A percentile compares a stretch with the other conserved stretches of the same genome.
These are phyloP conservation scores for Cavenderia fasciculata DNA, from an alignment of 78 protist species.

Conservation along the genomic window DNA sequence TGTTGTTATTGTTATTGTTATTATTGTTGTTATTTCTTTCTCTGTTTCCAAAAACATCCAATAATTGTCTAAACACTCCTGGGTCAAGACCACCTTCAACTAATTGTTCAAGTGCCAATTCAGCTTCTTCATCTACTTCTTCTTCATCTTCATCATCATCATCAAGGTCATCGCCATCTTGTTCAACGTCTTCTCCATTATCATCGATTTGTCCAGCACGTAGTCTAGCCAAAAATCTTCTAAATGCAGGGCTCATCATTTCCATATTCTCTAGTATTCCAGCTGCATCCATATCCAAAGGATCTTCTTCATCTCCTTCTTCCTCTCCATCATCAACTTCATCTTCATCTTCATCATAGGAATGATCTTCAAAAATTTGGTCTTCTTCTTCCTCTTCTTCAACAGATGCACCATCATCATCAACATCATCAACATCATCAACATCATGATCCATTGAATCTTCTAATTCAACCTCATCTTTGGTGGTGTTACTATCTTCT, in stretches of 20 bases:
- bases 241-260: too few species aligned
- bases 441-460: not conserved
- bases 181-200: not conserved
- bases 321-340: not conserved
- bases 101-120: too few species aligned
- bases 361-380: too few species aligned
- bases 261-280: not conserved
- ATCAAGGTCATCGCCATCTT: not conserved
- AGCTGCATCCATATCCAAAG: not conserved
- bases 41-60: not conserved
- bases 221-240: too few species aligned
- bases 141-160: conserved; percentile 16
- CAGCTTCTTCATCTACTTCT: not conserved
- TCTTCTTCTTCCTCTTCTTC: not conserved
- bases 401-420: not conserved
- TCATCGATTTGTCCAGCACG: too few species aligned
- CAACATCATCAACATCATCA: not conserved
- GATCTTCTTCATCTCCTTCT: not conserved
- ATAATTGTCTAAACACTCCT: not conserved
- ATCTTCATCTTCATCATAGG: too few species aligned
- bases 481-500: not conserved
- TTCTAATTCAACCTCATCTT: not conserved
- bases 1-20: not conserved
- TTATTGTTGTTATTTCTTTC: not conserved
- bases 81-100: too few species aligned